These are phyloP conservation scores for Corrigiola litoralis DNA, from an alignment of 179 eudicot genomes.

Conservation along the genomic window DNA sequence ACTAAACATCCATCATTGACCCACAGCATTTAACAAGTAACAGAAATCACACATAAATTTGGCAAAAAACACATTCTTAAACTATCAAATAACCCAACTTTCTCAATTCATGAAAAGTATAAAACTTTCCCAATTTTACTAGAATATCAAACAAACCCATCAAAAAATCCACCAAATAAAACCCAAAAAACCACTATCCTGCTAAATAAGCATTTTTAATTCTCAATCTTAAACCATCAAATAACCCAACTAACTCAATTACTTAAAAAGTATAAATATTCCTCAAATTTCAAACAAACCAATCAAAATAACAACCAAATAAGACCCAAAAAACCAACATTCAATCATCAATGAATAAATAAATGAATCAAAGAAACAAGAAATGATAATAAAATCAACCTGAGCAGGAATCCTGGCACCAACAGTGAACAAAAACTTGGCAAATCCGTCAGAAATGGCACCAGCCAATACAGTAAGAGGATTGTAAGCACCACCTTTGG, in stretches of 20 bases:
- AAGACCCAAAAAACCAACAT: not conserved
- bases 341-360: not conserved
- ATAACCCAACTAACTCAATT: not conserved
- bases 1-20: no score
- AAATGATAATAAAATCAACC: constrained; percentile 33
- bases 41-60: not conserved
- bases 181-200: not conserved
- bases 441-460: constrained; percentile 65
- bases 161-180: not conserved
- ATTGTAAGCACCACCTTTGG: constrained; percentile 66
- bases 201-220: no score
- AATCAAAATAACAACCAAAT: not conserved
- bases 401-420: constrained; percentile 85
- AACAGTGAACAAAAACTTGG: constrained; percentile 49
- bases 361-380: not conserved
- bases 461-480: constrained; percentile 53
- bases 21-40: no score
- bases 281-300: not conserved
- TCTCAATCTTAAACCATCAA: no score
- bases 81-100: not conserved
- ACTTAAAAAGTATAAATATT: not conserved
- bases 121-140: not conserved
- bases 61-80: not conserved
- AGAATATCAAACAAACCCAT: not conserved
- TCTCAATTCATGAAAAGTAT: not conserved